phyloP scores from a whole-genome alignment of 129 eudicot species.

The Apium graveolens region DNA sequence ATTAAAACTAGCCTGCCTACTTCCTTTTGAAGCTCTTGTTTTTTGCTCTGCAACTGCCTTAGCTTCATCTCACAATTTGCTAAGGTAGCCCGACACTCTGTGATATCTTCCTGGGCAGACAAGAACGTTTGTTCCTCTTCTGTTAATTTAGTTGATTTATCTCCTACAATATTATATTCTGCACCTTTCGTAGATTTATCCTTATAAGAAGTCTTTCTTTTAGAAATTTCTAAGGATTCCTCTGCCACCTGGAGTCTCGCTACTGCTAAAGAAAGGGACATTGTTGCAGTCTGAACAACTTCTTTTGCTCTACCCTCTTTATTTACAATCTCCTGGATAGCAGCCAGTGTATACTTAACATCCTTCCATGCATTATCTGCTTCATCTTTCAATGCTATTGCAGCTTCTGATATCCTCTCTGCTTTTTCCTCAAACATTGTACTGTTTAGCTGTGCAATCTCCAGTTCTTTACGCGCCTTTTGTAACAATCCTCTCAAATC shows the following conservation, averaged over 20 bases:
- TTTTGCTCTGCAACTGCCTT: constrained; percentile 55
- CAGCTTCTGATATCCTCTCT: constrained; percentile 80
- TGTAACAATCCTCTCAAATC: constrained; percentile 67
- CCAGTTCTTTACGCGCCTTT: constrained; percentile 75
- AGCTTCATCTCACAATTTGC: constrained; percentile 57
- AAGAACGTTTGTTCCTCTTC: constrained; percentile 53
- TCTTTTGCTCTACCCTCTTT: constrained; percentile 71
- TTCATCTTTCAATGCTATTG: constrained; percentile 80
- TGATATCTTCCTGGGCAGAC: constrained; percentile 69
- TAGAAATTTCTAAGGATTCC: constrained; percentile 47
- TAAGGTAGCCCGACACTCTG: constrained; percentile 48
- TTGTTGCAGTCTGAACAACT: constrained; percentile 68
- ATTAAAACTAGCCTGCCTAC: constrained; percentile 53
- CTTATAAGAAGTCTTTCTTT: constrained; percentile 29
- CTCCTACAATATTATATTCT: constrained; percentile 33
- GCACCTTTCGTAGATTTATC: constrained; percentile 24
- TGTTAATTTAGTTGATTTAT: constrained; percentile 20
- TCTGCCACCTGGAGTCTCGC: constrained; percentile 67
- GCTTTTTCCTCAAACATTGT: constrained; percentile 89
- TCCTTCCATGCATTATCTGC: constrained; percentile 59
- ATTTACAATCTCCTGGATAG: constrained; percentile 56
- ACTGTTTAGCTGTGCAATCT: constrained; percentile 74
- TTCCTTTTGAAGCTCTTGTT: constrained; percentile 76
- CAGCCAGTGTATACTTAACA: constrained; percentile 41
- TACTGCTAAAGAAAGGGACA: constrained; percentile 88